Conservation (phyloP, 2,329 filamentous ascomycete genomes). For the Pyricularia sp. region DNA sequence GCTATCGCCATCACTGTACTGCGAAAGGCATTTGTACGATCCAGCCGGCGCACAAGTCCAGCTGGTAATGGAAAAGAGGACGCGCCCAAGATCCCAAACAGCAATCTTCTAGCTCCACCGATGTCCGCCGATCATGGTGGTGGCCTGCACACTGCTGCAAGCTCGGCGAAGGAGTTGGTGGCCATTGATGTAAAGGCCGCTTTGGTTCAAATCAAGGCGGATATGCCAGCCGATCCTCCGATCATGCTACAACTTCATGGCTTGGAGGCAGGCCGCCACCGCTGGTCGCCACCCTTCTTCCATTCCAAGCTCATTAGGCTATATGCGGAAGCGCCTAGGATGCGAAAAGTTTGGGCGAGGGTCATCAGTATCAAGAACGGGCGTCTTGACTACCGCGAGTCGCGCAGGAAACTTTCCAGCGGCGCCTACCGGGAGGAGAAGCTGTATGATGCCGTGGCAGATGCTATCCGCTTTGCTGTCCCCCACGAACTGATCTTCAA, state of each 20-base stretch:
- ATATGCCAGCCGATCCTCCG: constrained; percentile 80
- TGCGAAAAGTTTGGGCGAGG: constrained; percentile 77
- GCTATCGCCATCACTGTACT: constrained; percentile 74
- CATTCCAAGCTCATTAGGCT: constrained; percentile 70
- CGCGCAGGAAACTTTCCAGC: constrained; percentile 54
- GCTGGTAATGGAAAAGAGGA: background rate
- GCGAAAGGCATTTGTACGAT: constrained; percentile 55
- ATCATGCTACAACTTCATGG: constrained; percentile 85
- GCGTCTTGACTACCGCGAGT: constrained; percentile 71
- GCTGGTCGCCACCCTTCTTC: constrained; percentile 79
- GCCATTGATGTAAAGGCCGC: constrained; percentile 74
- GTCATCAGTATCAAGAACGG: constrained; percentile 75
- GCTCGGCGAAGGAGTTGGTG: constrained; percentile 52
- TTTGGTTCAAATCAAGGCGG: constrained; percentile 79
- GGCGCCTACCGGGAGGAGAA: constrained; percentile 60
- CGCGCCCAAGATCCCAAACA: constrained; percentile 4
- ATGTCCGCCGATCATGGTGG: background rate
- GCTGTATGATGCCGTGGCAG: constrained; percentile 73
- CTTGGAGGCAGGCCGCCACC: constrained; percentile 72
- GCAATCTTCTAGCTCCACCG: constrained; percentile 17
- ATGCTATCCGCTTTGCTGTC: constrained; percentile 79
- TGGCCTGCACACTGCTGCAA: background rate
- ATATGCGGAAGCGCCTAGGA: constrained; percentile 78
- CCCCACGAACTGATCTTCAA: constrained; percentile 88
- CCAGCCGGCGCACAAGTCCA: constrained; percentile 22